phyloP scores from a whole-genome alignment of 495 filamentous ascomycete species.

The Penicillium lagena region DNA sequence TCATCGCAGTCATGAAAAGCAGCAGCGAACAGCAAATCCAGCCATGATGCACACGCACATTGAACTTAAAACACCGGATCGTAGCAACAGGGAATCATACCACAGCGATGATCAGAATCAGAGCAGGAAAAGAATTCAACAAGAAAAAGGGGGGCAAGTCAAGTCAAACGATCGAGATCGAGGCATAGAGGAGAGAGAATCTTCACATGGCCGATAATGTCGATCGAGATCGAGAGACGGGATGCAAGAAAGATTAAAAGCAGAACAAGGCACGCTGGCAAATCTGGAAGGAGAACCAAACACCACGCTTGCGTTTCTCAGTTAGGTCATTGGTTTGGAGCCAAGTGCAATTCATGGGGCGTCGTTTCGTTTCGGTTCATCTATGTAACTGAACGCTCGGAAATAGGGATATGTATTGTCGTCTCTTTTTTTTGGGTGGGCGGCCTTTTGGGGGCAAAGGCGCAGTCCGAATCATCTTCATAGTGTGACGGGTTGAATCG shows the following conservation, averaged over 20 bases:
- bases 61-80: no score
- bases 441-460: no score
- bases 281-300: conserved; percentile 22
- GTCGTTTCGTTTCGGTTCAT: conserved; percentile 26
- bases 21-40: background rate
- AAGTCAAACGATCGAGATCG: background rate
- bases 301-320: conserved; percentile 22
- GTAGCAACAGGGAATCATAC: no score
- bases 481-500: background rate
- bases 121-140: background rate
- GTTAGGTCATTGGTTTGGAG: conserved; percentile 12
- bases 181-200: background rate
- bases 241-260: conserved; percentile 7
- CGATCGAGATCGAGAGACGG: conserved; percentile 2
- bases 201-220: background rate
- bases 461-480: no score
- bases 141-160: background rate
- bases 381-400: conserved; percentile 9
- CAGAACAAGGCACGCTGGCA: conserved; percentile 9
- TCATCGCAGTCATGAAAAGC: background rate
- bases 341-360: conserved; percentile 20
- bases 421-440: conserved; percentile 14
- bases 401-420: conserved; percentile 20
- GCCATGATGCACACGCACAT: conserved; percentile 3
- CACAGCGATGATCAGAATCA: background rate